Evolutionary conservation across 768 basidiomycete genomes (phyloP).

Genomic region (Serpula lacrymans): DNA sequence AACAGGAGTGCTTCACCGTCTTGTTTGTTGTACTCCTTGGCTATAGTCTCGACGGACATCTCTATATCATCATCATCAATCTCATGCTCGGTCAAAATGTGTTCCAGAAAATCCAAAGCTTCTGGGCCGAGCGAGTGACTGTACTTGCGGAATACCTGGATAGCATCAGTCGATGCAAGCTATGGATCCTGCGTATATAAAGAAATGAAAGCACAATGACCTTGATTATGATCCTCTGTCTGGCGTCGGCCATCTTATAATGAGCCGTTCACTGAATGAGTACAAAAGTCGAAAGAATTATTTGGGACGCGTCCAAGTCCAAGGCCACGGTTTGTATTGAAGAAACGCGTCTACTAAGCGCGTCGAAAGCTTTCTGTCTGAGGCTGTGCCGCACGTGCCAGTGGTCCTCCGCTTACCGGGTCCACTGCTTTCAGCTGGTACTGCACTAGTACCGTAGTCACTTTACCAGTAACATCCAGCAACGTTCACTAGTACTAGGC

Average conservation of each 20-base stretch:
- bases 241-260: conserved; percentile 35
- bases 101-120: conserved; percentile 66
- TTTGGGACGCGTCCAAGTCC: no score
- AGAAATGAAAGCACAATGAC: conserved; percentile 17
- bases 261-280: no score
- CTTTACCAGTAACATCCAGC: no score
- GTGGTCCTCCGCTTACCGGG: no score
- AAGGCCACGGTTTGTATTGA: no score
- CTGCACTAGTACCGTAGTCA: no score
- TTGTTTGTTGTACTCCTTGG: conserved; percentile 86
- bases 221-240: conserved; percentile 44
- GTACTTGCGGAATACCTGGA: conserved; percentile 82
- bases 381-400: no score
- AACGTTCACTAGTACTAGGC: no score
- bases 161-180: background rate
- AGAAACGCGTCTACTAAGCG: no score
- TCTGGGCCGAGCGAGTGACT: conserved; percentile 85
- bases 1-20: conserved; percentile 52
- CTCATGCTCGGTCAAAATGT: conserved; percentile 67
- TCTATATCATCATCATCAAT: conserved; percentile 70
- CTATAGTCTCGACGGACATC: conserved; percentile 72
- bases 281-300: no score
- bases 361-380: no score
- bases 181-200: conserved; percentile 1
- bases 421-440: no score